Evolutionary conservation across 495 filamentous ascomycete species (phyloP), one percentile per base, ranked within the genome.

Genomic region (Aspergillus incahuasiensis): DNA sequence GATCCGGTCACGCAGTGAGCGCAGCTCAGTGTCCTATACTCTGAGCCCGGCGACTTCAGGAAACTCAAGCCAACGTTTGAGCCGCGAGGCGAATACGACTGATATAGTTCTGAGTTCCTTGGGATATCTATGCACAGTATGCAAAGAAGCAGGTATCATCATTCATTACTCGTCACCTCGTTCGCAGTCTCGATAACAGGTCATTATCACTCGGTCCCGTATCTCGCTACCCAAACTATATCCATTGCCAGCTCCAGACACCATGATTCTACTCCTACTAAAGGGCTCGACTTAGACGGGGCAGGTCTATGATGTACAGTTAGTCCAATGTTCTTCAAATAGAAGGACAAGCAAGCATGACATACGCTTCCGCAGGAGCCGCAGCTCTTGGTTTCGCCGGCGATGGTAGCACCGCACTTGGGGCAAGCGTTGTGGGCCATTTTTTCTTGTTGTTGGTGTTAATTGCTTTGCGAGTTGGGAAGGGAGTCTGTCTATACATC

Each of bases 361-460:
- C 63, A 54, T 58, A 74, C 71, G 48, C 54, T 64, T 53, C 69
- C 69, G 55, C 71, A 74, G 20, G 65, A 63, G 25, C 21, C 18
- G 60, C 71, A 74, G 40, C 59, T 70, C 68, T 74, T 74, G 25
- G 22, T 62, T 7, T 57, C 66, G 39, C 64, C 63, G 6, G 49
- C 6, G 52, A 70, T 72, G 39, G 38, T 25, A 21, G 66, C 67
- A 28, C 64, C 64, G 63, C 69, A 74, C 15, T 60, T 63, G 48
- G 71, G 71, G 56, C 71, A 74, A 57, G 54, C 35, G 39, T 38
- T 48, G 65, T 71, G 68, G 40, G 58, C 61, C 64, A 67, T 67
- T 55, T 59, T 63, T 50, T n/a, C 28, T n/a, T n/a, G 8, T 3
- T 48, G 38, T 18, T 47, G 19, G 18, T 38, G 6, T 11, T 48